Conservation (phyloP, 2,329 filamentous ascomycete genomes). For the Xylariaceae sp. region DNA sequence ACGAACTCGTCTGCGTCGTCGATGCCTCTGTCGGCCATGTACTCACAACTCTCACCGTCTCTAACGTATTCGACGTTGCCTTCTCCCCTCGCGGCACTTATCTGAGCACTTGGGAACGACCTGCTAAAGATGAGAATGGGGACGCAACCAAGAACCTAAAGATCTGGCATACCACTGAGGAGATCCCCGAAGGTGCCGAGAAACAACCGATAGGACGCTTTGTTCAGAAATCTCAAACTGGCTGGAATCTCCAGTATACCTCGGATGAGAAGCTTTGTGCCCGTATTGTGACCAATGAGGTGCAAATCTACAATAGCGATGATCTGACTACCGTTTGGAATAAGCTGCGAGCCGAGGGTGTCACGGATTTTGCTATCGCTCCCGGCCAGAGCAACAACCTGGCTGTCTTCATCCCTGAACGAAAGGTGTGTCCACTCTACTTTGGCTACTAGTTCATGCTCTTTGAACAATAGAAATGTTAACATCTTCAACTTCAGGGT, state of each 20-base stretch:
- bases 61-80: conserved; percentile 90
- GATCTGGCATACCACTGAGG: conserved; percentile 87
- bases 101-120: conserved; percentile 95
- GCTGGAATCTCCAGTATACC: conserved; percentile 98
- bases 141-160: conserved; percentile 96
- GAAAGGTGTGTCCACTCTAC: conserved; percentile 86
- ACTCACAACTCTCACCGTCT: conserved; percentile 75
- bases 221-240: conserved; percentile 93
- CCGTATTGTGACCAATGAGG: conserved; percentile 92
- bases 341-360: conserved; percentile 90
- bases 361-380: conserved; percentile 86
- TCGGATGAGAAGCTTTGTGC: conserved; percentile 93
- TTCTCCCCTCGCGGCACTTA: conserved; percentile 94
- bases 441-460: too few species aligned
- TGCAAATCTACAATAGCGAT: conserved; percentile 93
- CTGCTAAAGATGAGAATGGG: conserved; percentile 89
- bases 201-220: conserved; percentile 84
- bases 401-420: conserved; percentile 93
- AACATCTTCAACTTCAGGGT: conserved; percentile 61
- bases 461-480: neutral
- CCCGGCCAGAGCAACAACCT: conserved; percentile 90
- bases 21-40: conserved; percentile 79
- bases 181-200: conserved; percentile 64
- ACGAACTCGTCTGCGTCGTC: conserved; percentile 83
- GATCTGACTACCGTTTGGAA: conserved; percentile 91